Base-by-base conservation (phyloP, 441 rosid genomes). In the Populus trichocarpa region DNA sequence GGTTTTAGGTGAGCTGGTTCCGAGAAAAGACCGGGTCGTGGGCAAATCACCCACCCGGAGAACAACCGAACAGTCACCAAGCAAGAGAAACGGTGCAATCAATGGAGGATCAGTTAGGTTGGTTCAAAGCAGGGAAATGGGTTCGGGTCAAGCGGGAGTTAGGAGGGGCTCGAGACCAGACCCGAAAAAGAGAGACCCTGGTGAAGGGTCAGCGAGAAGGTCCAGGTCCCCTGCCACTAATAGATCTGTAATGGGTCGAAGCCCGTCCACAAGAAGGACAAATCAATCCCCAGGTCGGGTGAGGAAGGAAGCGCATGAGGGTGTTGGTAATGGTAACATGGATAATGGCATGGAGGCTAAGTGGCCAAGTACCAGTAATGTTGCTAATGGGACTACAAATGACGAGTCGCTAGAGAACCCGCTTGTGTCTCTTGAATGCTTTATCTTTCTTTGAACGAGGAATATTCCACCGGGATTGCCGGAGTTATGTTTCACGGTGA, bases 381-480 rank as follows among this genome's bases (percentile, higher is more conserved):
- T 73, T 6, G 25, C 57, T 70, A 59, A 63, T 46, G 78, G 67
- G 75, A 64, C 84, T 71, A 42, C 86, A 23, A 86, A 82, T 6
- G 79, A 69, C 2, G 97, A 94, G 78, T 85, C 93, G 11, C 84
- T 91, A 18, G 96, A 94, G 79, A 90, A 90, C 79, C 96, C 96
- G 67, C 92, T 85, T 20, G 97, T 94, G 10, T 91, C 97, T 1
- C 79, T 94, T 69, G 98, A 94, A 86, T 94, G 98, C 75, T 94
- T 94, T 84, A 94, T 94, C 72, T 94, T 94, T 76, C 94, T 94
- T 53, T 94, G 75, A 80, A 14, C n/a, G 30, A 35, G 6, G 40
- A 42, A 66, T 23, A 50, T 75, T 50, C 18, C 11, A 20, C 50
- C 46, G 46, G 14, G 46, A 14, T 14, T 0, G 28, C 71, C 67